Percentiles rank a stretch among this genome's conserved stretches.
Conservation (phyloP, 2,329 filamentous ascomycete genomes). For the Davidsoniella neocaledoniae region DNA sequence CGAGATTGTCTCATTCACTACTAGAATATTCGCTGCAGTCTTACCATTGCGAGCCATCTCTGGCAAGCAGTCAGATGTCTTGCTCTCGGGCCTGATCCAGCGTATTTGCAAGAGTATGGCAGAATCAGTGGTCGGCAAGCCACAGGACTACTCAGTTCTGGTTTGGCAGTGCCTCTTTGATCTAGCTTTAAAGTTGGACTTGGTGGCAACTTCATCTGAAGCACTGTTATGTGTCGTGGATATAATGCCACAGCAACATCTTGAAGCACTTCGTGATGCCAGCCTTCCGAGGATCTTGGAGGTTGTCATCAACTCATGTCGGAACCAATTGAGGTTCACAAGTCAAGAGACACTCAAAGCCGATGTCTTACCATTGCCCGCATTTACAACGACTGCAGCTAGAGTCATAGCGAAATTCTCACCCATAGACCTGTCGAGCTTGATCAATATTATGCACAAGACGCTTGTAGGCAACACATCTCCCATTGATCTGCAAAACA, state of each 20-base stretch:
- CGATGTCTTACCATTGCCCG: conserved; percentile 8
- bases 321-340: neutral
- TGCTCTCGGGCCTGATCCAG: conserved; percentile 5
- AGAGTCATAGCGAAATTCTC: neutral
- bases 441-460: too few species aligned
- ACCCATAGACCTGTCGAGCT: too few species aligned
- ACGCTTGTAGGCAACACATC: too few species aligned
- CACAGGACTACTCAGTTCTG: conserved; percentile 3
- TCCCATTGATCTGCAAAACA: neutral
- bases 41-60: neutral
- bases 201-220: conserved; percentile 3
- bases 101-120: conserved; percentile 5
- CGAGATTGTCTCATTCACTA: conserved; percentile 9
- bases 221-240: conserved; percentile 6
- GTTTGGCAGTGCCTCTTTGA: conserved; percentile 11
- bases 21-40: conserved; percentile 4
- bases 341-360: neutral
- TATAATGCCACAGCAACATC: conserved; percentile 2
- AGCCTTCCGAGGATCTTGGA: neutral
- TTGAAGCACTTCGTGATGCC: neutral
- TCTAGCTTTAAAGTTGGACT: conserved; percentile 5
- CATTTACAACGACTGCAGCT: conserved; percentile 6
- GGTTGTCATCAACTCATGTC: neutral
- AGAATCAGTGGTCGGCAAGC: conserved; percentile 2
- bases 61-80: neutral